Evolutionary conservation across 2,329 filamentous ascomycete species (phyloP).

Genomic region (Aspergillus felis): DNA sequence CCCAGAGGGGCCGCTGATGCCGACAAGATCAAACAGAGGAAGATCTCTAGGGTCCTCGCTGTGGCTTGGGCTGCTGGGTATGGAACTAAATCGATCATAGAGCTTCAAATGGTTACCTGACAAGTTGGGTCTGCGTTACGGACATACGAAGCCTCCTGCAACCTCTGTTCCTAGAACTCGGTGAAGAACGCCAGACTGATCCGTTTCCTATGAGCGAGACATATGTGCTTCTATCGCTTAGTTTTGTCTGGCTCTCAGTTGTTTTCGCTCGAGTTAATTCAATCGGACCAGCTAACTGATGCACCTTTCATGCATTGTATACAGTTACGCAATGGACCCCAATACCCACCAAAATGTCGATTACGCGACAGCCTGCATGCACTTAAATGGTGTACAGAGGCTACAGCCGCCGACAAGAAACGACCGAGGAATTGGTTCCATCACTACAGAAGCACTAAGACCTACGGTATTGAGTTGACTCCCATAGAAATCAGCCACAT

Average conservation of each 20-base stretch:
- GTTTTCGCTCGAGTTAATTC: background rate
- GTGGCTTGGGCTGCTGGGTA: background rate
- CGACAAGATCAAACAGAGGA: constrained; percentile 11
- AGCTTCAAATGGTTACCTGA: background rate
- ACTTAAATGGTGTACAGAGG: background rate
- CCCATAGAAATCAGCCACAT: background rate
- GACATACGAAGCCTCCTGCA: background rate
- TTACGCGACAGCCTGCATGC: background rate
- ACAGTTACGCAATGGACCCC: background rate
- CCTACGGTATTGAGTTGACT: background rate
- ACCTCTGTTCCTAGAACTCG: background rate
- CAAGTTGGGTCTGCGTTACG: background rate
- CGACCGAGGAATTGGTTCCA: background rate
- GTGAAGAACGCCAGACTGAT: background rate
- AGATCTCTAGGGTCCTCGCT: constrained; percentile 2
- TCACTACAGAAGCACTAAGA: background rate
- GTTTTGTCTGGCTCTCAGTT: background rate
- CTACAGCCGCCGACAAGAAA: background rate
- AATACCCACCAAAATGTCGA: background rate
- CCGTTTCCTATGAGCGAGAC: background rate
- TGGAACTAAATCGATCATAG: background rate
- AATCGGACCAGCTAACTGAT: background rate
- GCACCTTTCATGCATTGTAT: background rate
- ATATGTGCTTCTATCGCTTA: background rate
- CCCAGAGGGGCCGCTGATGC: constrained; percentile 16